A percentile compares a stretch with the other conserved stretches of the same genome.
phyloP scores from a whole-genome alignment of 78 protist species.

The Blattamonas nauphoetae region DNA sequence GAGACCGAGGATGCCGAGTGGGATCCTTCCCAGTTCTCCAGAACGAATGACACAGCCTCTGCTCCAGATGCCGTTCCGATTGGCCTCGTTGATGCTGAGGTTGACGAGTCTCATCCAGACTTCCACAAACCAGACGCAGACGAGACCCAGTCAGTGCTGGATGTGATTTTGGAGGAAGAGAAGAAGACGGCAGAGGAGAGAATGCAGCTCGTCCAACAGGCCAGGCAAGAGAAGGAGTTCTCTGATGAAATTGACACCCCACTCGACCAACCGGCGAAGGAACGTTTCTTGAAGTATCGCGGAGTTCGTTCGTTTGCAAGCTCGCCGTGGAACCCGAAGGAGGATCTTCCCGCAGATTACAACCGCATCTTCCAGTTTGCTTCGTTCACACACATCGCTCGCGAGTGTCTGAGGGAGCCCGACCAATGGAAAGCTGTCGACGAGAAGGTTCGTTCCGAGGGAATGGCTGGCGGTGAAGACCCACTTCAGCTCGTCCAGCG shows the following conservation, averaged over 20 bases:
- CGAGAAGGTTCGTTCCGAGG: not conserved
- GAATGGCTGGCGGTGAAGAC: not conserved
- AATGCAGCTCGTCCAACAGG: not conserved
- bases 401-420: conserved; percentile 15
- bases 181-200: not conserved
- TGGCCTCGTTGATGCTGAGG: not conserved
- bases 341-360: conserved; percentile 87
- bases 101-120: not conserved
- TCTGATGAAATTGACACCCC: conserved; percentile 77
- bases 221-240: conserved; percentile 22
- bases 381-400: conserved; percentile 40
- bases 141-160: not conserved
- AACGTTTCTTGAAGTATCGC: conserved; percentile 58
- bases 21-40: not conserved
- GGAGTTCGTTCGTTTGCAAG: conserved; percentile 44
- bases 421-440: not conserved
- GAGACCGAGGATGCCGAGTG: not conserved
- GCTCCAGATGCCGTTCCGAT: not conserved
- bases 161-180: not conserved
- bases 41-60: not conserved
- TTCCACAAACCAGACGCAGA: not conserved
- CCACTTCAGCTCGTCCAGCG: not conserved
- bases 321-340: conserved; percentile 87
- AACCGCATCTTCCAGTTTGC: conserved; percentile 75
- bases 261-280: conserved; percentile 48